These are phyloP conservation scores for Mycena galericulata DNA, from an alignment of 768 basidiomycete species.

Conservation along the genomic window DNA sequence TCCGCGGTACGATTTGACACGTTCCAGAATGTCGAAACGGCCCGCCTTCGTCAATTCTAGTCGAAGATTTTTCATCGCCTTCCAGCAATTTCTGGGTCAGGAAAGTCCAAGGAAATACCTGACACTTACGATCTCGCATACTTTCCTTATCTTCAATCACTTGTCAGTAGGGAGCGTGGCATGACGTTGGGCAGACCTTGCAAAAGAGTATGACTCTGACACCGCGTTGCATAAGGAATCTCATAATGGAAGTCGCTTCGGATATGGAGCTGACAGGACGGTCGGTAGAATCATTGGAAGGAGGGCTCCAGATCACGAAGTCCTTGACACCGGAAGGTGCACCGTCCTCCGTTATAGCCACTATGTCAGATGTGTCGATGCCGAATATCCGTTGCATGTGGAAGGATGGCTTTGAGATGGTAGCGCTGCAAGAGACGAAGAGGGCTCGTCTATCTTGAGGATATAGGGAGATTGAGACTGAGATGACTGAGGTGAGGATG, in stretches of 20 bases:
- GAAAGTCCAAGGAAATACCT: background rate
- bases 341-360: conserved; percentile 82
- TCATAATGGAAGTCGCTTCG: conserved; percentile 80
- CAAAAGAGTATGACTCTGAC: conserved; percentile 90
- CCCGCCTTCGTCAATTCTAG: conserved; percentile 80
- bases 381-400: conserved; percentile 87
- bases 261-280: conserved; percentile 68
- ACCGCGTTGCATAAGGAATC: conserved; percentile 85
- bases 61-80: conserved; percentile 86
- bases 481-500: background rate
- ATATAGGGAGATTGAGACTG: background rate
- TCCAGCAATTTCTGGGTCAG: conserved; percentile 35
- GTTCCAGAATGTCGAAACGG: conserved; percentile 77
- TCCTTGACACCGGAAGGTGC: conserved; percentile 87
- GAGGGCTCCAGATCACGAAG: conserved; percentile 82
- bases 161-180: background rate
- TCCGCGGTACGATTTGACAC: conserved; percentile 87
- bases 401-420: conserved; percentile 77
- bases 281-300: conserved; percentile 65
- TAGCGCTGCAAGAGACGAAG: conserved; percentile 92
- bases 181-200: conserved; percentile 61
- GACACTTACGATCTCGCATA: conserved; percentile 78
- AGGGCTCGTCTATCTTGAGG: conserved; percentile 62
- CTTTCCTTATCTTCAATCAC: conserved; percentile 72
- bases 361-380: conserved; percentile 68